A percentile compares a stretch with the other conserved stretches of the same genome.
Evolutionary conservation across 208 protist genomes (phyloP).

Genomic region (Acanthamoeba sp.): DNA sequence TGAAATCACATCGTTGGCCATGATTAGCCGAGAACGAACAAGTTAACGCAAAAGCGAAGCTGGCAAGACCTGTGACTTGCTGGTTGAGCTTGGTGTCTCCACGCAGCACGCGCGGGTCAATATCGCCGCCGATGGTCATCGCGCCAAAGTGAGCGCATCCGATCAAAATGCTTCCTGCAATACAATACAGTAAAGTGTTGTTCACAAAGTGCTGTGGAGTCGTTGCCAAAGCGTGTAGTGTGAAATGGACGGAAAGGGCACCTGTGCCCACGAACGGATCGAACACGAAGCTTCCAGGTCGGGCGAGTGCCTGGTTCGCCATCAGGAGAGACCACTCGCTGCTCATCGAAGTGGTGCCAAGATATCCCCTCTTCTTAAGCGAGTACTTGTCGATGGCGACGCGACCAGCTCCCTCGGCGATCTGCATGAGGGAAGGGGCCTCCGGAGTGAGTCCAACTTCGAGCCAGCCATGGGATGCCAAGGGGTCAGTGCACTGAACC

Average conservation of each 20-base stretch:
- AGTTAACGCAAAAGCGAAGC: background rate
- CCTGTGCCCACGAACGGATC: conserved; percentile 95
- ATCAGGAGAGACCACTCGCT: conserved; percentile 95
- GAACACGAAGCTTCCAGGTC: conserved; percentile 87
- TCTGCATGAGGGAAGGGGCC: background rate
- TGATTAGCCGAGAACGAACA: conserved; percentile 34
- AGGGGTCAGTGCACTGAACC: background rate
- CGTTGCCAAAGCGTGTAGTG: no score
- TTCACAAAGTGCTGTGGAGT: background rate
- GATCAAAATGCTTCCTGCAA: conserved; percentile 93
- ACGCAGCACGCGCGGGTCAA: conserved; percentile 93
- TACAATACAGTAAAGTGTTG: background rate
- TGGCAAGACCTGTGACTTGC: background rate
- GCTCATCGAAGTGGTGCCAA: conserved; percentile 97
- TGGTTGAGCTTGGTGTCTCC: conserved; percentile 65
- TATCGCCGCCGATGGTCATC: conserved; percentile 93
- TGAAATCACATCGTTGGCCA: no score
- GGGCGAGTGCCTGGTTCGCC: conserved; percentile 92
- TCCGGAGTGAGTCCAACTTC: background rate
- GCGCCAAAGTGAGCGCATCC: conserved; percentile 93
- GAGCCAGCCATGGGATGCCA: background rate
- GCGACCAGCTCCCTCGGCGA: conserved; percentile 7
- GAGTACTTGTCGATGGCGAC: conserved; percentile 89
- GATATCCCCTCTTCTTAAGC: conserved; percentile 93
- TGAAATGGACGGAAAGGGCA: background rate